Evolutionary conservation across 805 yeast species (phyloP).

Genomic region (Lipomyces anomalus): DNA sequence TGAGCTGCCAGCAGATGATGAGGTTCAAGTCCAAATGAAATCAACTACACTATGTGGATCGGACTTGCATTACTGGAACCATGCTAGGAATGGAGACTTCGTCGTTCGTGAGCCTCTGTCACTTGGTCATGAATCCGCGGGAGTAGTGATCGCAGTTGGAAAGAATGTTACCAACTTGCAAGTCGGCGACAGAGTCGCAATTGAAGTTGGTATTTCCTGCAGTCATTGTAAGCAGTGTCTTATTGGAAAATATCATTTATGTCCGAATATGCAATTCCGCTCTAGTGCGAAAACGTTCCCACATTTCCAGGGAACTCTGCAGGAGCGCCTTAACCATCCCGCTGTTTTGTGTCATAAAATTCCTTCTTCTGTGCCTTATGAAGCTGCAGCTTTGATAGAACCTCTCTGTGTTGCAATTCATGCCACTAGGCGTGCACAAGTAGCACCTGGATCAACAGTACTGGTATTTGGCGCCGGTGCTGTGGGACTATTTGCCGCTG

Average conservation of each 20-base stretch:
- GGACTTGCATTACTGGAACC: constrained; percentile 43
- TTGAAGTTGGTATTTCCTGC: constrained; percentile 60
- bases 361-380: constrained; percentile 39
- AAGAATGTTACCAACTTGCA: constrained; percentile 39
- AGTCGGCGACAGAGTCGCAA: constrained; percentile 54
- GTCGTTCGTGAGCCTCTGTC: constrained; percentile 41
- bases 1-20: constrained; percentile 12
- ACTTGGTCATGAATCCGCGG: constrained; percentile 54
- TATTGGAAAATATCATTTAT: constrained; percentile 48
- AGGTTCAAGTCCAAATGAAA: not conserved
- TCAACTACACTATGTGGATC: constrained; percentile 5
- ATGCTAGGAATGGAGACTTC: constrained; percentile 50
- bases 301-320: constrained; percentile 52
- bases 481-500: constrained; percentile 45
- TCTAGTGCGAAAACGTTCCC: constrained; percentile 54
- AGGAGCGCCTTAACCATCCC: constrained; percentile 43
- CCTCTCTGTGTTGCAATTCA: constrained; percentile 58
- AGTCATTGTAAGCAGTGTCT: constrained; percentile 46
- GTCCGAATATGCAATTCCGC: constrained; percentile 43
- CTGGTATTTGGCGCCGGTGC: constrained; percentile 50
- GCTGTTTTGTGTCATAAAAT: constrained; percentile 39
- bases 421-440: constrained; percentile 42
- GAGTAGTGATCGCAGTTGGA: constrained; percentile 44
- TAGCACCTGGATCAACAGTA: constrained; percentile 42
- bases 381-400: constrained; percentile 50